Conservation (phyloP, 2,329 filamentous ascomycete species). For the Fusarium euwallaceae region DNA sequence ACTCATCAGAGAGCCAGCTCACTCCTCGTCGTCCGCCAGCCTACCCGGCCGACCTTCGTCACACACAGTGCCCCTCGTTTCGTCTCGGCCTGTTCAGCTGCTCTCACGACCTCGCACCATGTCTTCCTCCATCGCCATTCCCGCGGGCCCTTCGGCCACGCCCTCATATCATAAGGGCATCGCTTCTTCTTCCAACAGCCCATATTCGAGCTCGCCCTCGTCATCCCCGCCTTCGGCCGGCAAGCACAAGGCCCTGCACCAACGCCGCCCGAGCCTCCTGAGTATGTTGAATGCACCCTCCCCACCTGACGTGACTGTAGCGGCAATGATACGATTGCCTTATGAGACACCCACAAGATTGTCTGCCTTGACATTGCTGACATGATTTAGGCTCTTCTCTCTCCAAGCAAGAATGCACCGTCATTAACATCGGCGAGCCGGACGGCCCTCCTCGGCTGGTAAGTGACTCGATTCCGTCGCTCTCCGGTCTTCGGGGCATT, state of each 20-base stretch:
- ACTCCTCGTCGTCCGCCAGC: conserved; percentile 11
- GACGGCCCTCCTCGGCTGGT: conserved; percentile 81
- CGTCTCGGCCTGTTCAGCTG: conserved; percentile 17
- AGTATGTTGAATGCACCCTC: conserved; percentile 58
- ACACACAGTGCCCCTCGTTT: conserved; percentile 40
- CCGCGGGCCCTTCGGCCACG: conserved; percentile 57
- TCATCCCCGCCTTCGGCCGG: conserved; percentile 68
- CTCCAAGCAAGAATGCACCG: conserved; percentile 81
- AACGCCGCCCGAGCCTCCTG: conserved; percentile 71
- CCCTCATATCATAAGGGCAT: conserved; percentile 59
- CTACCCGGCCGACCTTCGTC: conserved; percentile 24
- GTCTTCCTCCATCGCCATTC: conserved; percentile 80
- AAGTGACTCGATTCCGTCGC: conserved; percentile 48
- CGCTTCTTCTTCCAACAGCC: conserved; percentile 60
- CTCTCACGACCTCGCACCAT: conserved; percentile 53
- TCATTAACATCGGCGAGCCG: conserved; percentile 81
- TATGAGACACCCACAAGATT: conserved; percentile 8
- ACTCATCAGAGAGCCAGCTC: conserved; percentile 18
- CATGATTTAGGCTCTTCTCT: conserved; percentile 73
- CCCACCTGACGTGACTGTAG: conserved; percentile 19
- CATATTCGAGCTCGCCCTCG: conserved; percentile 58
- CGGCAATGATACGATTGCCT: conserved; percentile 28
- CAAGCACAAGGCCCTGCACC: conserved; percentile 64
- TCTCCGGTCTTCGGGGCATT: not conserved
- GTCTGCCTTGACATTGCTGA: conserved; percentile 45